Conservation (phyloP, 2,329 filamentous ascomycete species). For the Dryadomyces sulphureus region DNA sequence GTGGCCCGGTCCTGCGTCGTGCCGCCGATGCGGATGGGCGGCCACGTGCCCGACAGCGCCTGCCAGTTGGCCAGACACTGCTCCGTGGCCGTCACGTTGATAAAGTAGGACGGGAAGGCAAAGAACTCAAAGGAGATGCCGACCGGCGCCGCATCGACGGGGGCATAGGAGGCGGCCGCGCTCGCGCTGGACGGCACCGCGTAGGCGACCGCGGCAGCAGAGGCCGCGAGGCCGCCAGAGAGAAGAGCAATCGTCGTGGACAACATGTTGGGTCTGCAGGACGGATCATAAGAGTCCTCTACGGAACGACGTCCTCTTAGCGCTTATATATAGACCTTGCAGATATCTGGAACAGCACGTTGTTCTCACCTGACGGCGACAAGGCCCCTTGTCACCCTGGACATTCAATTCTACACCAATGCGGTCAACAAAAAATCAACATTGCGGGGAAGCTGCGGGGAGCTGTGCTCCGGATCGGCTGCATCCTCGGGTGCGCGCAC, state of each 20-base stretch:
- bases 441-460: neutral
- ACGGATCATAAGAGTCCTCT: neutral
- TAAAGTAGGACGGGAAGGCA: conserved; percentile 38
- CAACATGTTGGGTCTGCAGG: neutral
- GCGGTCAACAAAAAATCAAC: neutral
- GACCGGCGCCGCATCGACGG: neutral
- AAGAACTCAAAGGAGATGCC: conserved; percentile 25
- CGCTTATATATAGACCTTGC: neutral
- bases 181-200: neutral
- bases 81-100: conserved; percentile 31
- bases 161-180: neutral
- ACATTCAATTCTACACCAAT: neutral
- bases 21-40: conserved; percentile 41
- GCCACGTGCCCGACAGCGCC: conserved; percentile 32
- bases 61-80: conserved; percentile 37
- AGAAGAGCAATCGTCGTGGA: neutral
- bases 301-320: neutral
- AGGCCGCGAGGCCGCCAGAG: neutral
- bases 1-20: conserved; percentile 42
- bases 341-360: too few species aligned
- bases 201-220: neutral
- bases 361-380: neutral
- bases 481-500: too few species aligned
- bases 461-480: neutral
- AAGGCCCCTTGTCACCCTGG: neutral